Evolutionary conservation across 176 grass and related monocot genomes (phyloP).

Genomic region (Aegilops umbellulata): DNA sequence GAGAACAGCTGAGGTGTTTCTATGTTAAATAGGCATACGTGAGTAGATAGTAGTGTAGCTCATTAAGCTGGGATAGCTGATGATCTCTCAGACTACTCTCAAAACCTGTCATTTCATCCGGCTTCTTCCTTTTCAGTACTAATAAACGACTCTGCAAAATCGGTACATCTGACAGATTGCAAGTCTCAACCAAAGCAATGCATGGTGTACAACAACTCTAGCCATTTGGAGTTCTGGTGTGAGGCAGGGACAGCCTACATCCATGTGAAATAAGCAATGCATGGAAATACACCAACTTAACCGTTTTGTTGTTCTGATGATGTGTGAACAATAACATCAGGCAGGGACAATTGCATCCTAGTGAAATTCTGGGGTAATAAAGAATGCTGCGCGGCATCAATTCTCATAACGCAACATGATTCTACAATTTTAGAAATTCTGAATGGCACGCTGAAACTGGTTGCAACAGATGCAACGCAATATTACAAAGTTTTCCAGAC

Average conservation of each 20-base stretch:
- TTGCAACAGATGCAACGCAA: neutral
- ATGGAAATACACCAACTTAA: neutral
- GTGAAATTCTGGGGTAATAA: neutral
- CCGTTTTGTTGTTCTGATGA: neutral
- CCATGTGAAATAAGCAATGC: neutral
- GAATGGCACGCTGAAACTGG: neutral
- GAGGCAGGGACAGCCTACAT: neutral
- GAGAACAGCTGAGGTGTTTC: neutral
- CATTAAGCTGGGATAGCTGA: neutral
- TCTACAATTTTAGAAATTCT: no score
- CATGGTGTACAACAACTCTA: neutral
- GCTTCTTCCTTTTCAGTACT: neutral
- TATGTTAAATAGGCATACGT: neutral
- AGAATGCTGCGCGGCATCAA: neutral
- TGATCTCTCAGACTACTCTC: neutral
- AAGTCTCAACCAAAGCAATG: neutral
- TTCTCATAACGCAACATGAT: neutral
- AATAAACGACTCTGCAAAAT: neutral
- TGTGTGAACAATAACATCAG: neutral
- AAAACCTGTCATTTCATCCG: neutral
- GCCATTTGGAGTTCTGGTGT: neutral
- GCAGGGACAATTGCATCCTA: neutral
- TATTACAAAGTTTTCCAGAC: neutral
- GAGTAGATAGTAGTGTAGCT: neutral
- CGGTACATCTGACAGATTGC: neutral